Evolutionary conservation across 1,139 yeast genomes (phyloP), one percentile per base, ranked within the genome.

Genomic region (Zygosaccharomyces pseudobailii): DNA sequence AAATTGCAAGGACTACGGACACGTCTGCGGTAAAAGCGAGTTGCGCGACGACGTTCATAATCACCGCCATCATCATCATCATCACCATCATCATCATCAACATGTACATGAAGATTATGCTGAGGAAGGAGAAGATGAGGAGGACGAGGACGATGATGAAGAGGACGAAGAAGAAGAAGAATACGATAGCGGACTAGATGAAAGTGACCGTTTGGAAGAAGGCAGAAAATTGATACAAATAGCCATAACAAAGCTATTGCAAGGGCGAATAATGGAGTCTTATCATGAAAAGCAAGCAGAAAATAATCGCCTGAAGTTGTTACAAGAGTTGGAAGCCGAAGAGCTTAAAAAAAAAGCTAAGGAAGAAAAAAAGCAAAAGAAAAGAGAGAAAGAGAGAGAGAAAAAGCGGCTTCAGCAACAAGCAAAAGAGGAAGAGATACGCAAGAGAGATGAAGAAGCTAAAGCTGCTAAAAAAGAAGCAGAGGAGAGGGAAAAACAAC

Each of bases 241-340:
- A 59, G 80, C 87, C 54, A 85, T 88, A 1, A 84, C 90, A 10
- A 79, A 85, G 48, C 71, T 87, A 57, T 76, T 87, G 58, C 89
- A 85, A 59, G 82, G 79, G 56, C 74, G 88, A 46, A 79, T 88
- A 36, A 74, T 84, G 62, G 76, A 73, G 42, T 90, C 95, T 1
- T 88, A 84, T 60, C 84, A 87, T 50, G 92, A 84, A 53, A 83
- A 82, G 52, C 78, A 85, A 27, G 89, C 95, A 1, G 85, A 84
- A 52, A 94, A 85, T 58, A 77, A 90, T 47, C 84, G 90, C 45
- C 76, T 78, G 58, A 80, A 76, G 62, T 76, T 87, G 49, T 75
- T 87, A 52, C 87, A 82, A 63, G 96, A 88, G 63, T 75, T 88
- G 45, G 96, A 87, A 57, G 90, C 85, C 19, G 95, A 87, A 66